These are phyloP conservation scores for Pecoramyces ruminantium DNA, from an alignment of 192 early-diverging fungal species.

Conservation along the genomic window DNA sequence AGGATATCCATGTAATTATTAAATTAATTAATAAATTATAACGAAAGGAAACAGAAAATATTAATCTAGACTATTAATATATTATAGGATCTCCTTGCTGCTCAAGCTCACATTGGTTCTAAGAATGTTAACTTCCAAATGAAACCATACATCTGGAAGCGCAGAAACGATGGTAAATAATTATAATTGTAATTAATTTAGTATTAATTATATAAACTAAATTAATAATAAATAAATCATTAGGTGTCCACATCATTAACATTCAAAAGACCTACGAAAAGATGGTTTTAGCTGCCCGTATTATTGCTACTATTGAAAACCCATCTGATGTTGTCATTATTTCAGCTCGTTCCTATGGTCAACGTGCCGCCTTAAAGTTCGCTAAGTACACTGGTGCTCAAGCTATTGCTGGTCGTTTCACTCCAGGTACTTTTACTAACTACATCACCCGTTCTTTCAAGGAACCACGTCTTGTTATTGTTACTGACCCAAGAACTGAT, in stretches of 20 bases:
- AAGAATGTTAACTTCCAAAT: constrained; percentile 91
- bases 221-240: neutral
- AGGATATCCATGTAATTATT: neutral
- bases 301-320: constrained; percentile 98
- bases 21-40: no score
- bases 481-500: constrained; percentile 95
- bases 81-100: neutral
- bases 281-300: constrained; percentile 93
- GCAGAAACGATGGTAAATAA: constrained; percentile 73
- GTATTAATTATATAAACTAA: neutral
- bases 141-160: constrained; percentile 91
- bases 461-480: constrained; percentile 95
- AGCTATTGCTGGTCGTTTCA: constrained; percentile 99
- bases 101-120: neutral
- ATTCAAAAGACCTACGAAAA: constrained; percentile 99
- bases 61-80: no score
- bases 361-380: constrained; percentile 97
- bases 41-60: no score
- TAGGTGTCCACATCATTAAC: constrained; percentile 96
- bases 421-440: constrained; percentile 99
- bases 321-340: constrained; percentile 94
- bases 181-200: neutral
- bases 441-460: constrained; percentile 99
- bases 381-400: constrained; percentile 96
- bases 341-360: constrained; percentile 91